phyloP scores from a whole-genome alignment of 768 basidiomycete genomes.

The Austroboletus eburneus region DNA sequence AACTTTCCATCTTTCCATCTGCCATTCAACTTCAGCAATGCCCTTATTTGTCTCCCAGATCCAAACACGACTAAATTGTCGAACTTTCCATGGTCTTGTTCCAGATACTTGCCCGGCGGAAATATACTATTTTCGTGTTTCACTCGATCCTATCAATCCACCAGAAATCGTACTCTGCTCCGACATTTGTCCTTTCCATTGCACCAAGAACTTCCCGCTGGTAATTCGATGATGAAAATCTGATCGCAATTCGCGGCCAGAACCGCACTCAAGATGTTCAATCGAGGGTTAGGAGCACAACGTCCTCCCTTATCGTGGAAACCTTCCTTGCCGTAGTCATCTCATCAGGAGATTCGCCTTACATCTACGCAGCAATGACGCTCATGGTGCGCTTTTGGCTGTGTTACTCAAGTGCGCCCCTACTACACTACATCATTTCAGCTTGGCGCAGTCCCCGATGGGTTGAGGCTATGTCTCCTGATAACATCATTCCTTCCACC shows the following conservation, averaged over 20 bases:
- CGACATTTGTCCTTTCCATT: constrained; percentile 4
- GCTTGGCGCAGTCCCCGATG: background rate
- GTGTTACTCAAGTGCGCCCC: background rate
- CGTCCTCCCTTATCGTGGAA: constrained; percentile 6
- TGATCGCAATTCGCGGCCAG: too few species aligned
- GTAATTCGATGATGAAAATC: too few species aligned
- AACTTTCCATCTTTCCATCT: constrained; percentile 20
- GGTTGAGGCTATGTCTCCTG: constrained; percentile 15
- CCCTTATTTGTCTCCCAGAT: constrained; percentile 18
- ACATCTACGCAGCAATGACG: constrained; percentile 4
- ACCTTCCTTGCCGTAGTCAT: constrained; percentile 5
- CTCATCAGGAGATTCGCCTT: constrained; percentile 3
- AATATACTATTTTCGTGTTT: constrained; percentile 6
- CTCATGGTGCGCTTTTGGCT: background rate
- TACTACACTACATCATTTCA: constrained; percentile 3
- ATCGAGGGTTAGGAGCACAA: constrained; percentile 8
- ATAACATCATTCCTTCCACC: constrained; percentile 1
- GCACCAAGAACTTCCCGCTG: too few species aligned
- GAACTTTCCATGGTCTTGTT: constrained; percentile 3
- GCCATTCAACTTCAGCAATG: constrained; percentile 4
- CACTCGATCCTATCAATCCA: background rate
- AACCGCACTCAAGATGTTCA: background rate
- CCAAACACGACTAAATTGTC: constrained; percentile 16
- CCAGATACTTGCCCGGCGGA: constrained; percentile 9
- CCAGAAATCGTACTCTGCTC: background rate